Evolutionary conservation across 352 stramenopile species (phyloP), one percentile per base, ranked within the genome.

Genomic region (Phytophthora boehmeriae): DNA sequence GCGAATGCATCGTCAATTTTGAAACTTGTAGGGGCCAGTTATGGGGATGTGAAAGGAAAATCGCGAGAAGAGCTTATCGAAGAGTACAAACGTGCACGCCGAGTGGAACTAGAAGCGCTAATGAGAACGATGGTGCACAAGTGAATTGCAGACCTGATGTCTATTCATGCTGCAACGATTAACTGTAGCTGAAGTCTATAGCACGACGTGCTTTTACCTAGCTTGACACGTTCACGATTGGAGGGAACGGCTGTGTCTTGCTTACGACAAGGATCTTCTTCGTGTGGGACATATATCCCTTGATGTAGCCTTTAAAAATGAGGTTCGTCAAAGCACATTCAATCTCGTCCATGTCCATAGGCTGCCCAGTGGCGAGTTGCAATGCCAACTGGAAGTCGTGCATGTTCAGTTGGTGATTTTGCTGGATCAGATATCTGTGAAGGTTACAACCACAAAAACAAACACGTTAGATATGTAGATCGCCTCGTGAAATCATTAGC

Each of bases 281-380:
- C 58, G 93, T 83, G 77, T 99, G 96, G 49, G 92, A 98, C 73
- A 99, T 97, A 81, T 99, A 99, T 14, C 96, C 96, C 51, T 97
- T 96, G 66, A 99, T 85, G 70, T 97, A 97, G 30, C 94, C 90
- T 60, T 97, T 97, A 72, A 97, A 98, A 68, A 99, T 99, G 35
- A 99, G 80, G 75, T 99, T 99, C 25, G 95, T 92, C 32, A 99
- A 71, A 50, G 98, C 91, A 56, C 96, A 99, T 78, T 99, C 96
- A 43, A 99, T 90, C 78, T 98, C 94, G 66, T 98, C 93, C 73
- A 98, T 91, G 65, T 98, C 92, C 51, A 96, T 98, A 0, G 77
- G 63, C 25, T 90, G 74, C 36, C 92, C 92, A 0, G 88, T 91
- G 42, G 97, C 71, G 68, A 88, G 87, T 30, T 90, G 83, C 28